Base-by-base conservation (phyloP, 345 rosid species). In the Dipteronia sinensis region DNA sequence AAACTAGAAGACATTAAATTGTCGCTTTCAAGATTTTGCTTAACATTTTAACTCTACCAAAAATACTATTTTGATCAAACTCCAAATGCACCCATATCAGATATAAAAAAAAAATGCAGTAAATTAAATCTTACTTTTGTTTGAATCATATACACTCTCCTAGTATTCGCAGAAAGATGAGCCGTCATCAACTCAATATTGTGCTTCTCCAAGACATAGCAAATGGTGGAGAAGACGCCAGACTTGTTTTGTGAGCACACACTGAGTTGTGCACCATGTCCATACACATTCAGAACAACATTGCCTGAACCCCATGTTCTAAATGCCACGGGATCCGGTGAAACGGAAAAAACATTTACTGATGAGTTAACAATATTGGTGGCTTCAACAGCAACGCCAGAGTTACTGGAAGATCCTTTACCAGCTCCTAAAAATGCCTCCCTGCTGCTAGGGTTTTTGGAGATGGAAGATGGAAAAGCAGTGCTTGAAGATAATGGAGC, bases 221-320 rank as follows among this genome's bases (percentile, higher is more conserved):
- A 88, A 56, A 90, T 82, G 27, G 80, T 23, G 44, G 90, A 79
- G 85, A 91, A 88, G 68, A 89, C 82, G 3, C 88, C 86, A 1
- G 77, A 69, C 79, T 85, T 89, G 78, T 81, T 88, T 2, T 81
- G 74, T 0, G 89, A 83, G 67, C 93, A 91, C 31, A 91, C 29
- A 59, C 85, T 87, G 74, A 93, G 79, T 47, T 86, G 89, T 7
- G 94, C 98, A 76, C 86, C 89, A 58, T 82, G 82, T 1, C 90
- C 93, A 76, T 88, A 87, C 6, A 91, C 78, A 82, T 85, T 93
- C 82, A 93, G 62, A 51, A 89, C 89, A 10, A 90, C 86, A 71
- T 93, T 91, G 19, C 83, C 55, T 10, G 98, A 86, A 15, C 82
- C 76, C 96, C 96, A 93, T 19, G 89, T 89, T 64, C 85, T 84